These are phyloP conservation scores for Trametes gibbosa DNA, from an alignment of 768 basidiomycete genomes.

Conservation along the genomic window DNA sequence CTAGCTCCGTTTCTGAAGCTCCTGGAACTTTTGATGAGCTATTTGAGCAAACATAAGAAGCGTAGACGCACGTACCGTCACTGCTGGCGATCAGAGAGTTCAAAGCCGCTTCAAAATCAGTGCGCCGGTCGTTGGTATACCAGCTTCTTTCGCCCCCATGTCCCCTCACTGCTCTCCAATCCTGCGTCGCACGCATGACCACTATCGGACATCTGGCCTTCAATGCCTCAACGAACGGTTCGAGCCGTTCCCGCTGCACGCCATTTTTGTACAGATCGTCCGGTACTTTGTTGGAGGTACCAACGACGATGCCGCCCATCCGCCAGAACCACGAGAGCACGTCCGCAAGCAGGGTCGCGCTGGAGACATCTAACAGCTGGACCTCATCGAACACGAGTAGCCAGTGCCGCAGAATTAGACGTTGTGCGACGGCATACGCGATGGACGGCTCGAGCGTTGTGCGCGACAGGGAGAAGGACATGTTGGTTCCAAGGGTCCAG, in stretches of 20 bases:
- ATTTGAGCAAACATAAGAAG: neutral
- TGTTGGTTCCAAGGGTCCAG: constrained; percentile 29
- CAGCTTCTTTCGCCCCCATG: constrained; percentile 26
- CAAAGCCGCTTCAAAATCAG: constrained; percentile 21
- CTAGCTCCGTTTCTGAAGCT: constrained; percentile 28
- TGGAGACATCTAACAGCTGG: constrained; percentile 59
- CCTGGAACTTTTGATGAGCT: constrained; percentile 11
- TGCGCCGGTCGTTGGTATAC: constrained; percentile 29
- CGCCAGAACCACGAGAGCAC: constrained; percentile 64
- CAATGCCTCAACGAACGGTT: constrained; percentile 54
- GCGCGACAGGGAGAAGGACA: constrained; percentile 21
- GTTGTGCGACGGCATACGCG: constrained; percentile 43
- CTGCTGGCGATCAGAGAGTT: neutral
- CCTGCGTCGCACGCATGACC: constrained; percentile 41
- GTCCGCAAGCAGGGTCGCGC: constrained; percentile 47
- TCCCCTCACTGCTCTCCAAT: constrained; percentile 41
- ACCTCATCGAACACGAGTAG: constrained; percentile 58
- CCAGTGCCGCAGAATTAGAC: constrained; percentile 46
- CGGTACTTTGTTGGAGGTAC: constrained; percentile 49
- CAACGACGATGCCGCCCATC: constrained; percentile 54
- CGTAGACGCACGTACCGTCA: neutral
- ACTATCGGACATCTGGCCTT: constrained; percentile 51
- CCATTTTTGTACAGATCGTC: constrained; percentile 58
- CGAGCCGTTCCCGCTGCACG: constrained; percentile 53
- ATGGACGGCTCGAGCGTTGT: constrained; percentile 33